Evolutionary conservation across 1,284 basidiomycete genomes (phyloP).

Genomic region (Xerocomus cyaneibrunnescens): DNA sequence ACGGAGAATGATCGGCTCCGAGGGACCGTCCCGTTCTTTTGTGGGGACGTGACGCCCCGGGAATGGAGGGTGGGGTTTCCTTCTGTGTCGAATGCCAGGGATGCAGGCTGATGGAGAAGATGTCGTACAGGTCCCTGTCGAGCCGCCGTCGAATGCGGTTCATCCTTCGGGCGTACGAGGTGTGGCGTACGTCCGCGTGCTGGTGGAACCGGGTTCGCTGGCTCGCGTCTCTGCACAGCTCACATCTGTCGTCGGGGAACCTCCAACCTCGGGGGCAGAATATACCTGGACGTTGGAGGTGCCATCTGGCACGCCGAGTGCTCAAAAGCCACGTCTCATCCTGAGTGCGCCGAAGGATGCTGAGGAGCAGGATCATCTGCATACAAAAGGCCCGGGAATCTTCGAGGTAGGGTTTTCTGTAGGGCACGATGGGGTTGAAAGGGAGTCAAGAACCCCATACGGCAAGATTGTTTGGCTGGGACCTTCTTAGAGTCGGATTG

Average conservation of each 20-base stretch:
- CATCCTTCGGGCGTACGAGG: slow-evolving; percentile 51
- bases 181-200: slow-evolving; percentile 47
- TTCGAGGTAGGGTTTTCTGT: slow-evolving; percentile 53
- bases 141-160: slow-evolving; percentile 42
- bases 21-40: slow-evolving; percentile 63
- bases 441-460: slow-evolving; percentile 41
- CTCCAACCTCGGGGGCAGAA: slow-evolving; percentile 27
- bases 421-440: slow-evolving; percentile 26
- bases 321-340: slow-evolving; percentile 34
- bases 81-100: not conserved
- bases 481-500: slow-evolving; percentile 1
- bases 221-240: slow-evolving; percentile 38
- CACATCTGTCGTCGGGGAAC: slow-evolving; percentile 46
- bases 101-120: not conserved
- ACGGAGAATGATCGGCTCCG: slow-evolving; percentile 33
- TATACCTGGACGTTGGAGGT: slow-evolving; percentile 42
- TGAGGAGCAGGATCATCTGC: slow-evolving; percentile 40
- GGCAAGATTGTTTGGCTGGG: slow-evolving; percentile 44
- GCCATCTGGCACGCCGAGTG: not conserved
- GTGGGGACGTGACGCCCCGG: slow-evolving; percentile 65
- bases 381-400: slow-evolving; percentile 39
- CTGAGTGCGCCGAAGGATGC: slow-evolving; percentile 37
- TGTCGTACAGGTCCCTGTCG: slow-evolving; percentile 45
- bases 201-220: slow-evolving; percentile 35
- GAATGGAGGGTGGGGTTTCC: slow-evolving; percentile 45